Percentiles rank a stretch among this genome's conserved stretches.
Conservation (phyloP, 768 basidiomycete species). For the Leccinum subgranulosum region DNA sequence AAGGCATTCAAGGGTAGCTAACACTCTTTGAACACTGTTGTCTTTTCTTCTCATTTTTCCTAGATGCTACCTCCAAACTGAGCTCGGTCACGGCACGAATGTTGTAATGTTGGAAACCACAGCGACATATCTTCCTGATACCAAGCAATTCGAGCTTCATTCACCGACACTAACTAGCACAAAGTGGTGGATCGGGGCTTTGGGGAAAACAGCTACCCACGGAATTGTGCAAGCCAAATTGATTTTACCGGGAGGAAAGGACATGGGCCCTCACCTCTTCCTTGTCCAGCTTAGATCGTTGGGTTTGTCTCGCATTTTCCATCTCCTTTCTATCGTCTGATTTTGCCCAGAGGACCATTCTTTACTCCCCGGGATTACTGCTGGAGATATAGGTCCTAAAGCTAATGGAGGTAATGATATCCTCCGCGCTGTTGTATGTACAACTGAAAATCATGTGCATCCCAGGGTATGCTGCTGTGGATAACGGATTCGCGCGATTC, state of each 20-base stretch:
- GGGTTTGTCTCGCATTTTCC: constrained; percentile 35
- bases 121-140: constrained; percentile 66
- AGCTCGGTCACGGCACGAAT: constrained; percentile 76
- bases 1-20: constrained; percentile 54
- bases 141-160: constrained; percentile 69
- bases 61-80: constrained; percentile 74
- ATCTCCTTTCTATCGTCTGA: not conserved
- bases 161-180: constrained; percentile 71
- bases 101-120: constrained; percentile 70
- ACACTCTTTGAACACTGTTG: not conserved
- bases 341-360: constrained; percentile 51
- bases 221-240: constrained; percentile 76
- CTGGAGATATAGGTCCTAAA: constrained; percentile 63
- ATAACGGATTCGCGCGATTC: constrained; percentile 71
- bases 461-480: constrained; percentile 51
- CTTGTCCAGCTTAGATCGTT: constrained; percentile 65
- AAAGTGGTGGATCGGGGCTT: constrained; percentile 82
- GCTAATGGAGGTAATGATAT: constrained; percentile 30
- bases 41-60: not conserved
- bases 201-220: constrained; percentile 72
- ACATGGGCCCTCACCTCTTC: constrained; percentile 73
- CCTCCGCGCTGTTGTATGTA: not conserved
- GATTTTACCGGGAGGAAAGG: constrained; percentile 56
- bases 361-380: constrained; percentile 54
- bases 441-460: not conserved